Percentiles rank a stretch among this genome's conserved stretches.
These are phyloP conservation scores for Leishmania arabica DNA, from an alignment of 208 protist genomes.

Conservation along the genomic window DNA sequence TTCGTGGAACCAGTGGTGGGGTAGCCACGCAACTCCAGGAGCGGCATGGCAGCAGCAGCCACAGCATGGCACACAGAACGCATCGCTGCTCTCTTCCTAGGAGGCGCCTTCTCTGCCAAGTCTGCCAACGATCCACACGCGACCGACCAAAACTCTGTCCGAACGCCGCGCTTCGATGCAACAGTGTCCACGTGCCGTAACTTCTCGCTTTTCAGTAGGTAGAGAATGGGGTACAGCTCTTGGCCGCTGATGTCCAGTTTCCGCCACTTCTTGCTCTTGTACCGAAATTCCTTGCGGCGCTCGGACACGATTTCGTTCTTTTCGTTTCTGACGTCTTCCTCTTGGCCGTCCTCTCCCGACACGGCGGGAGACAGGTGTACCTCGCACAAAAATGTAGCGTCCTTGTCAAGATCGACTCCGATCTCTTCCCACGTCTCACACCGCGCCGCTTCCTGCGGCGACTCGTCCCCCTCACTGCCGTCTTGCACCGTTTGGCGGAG, in stretches of 20 bases:
- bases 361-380: conserved; percentile 6
- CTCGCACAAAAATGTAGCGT: conserved; percentile 30
- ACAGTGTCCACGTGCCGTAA: neutral
- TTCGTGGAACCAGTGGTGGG: neutral
- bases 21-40: neutral
- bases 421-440: conserved; percentile 58
- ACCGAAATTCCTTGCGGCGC: conserved; percentile 38
- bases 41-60: conserved; percentile 10
- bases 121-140: conserved; percentile 37
- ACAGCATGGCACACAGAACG: conserved; percentile 36
- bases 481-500: conserved; percentile 52
- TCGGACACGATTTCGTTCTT: conserved; percentile 17
- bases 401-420: conserved; percentile 23
- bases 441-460: conserved; percentile 27
- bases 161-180: conserved; percentile 10
- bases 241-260: conserved; percentile 41
- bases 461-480: conserved; percentile 33
- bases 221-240: conserved; percentile 58
- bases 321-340: conserved; percentile 5
- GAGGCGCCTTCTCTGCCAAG: conserved; percentile 25
- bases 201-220: conserved; percentile 1
- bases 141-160: conserved; percentile 18
- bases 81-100: conserved; percentile 38
- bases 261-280: conserved; percentile 46
- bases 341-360: neutral